Evolutionary conservation across 2,329 filamentous ascomycete species (phyloP).

Genomic region (Aspergillus calidoustus): DNA sequence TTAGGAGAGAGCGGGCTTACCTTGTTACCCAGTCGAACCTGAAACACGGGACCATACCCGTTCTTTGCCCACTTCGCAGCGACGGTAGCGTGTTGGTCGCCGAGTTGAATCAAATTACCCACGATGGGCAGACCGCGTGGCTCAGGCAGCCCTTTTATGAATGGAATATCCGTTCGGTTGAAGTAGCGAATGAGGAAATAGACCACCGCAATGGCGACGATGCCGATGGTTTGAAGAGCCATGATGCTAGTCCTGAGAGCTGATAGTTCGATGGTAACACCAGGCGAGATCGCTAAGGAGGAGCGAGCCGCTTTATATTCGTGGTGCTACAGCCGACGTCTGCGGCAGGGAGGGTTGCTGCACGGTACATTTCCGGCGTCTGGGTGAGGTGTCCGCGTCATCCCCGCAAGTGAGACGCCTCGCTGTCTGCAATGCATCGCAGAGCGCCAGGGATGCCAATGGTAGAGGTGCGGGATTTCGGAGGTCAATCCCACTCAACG

Average conservation of each 20-base stretch:
- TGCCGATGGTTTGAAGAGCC: conserved; percentile 35
- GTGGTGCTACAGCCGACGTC: neutral
- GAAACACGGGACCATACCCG: conserved; percentile 65
- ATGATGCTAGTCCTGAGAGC: conserved; percentile 21
- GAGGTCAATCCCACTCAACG: conserved; percentile 12
- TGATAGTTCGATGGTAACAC: neutral
- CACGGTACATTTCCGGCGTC: conserved; percentile 24
- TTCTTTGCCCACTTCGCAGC: conserved; percentile 62
- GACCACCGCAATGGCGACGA: conserved; percentile 41
- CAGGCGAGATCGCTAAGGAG: neutral
- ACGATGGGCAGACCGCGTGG: conserved; percentile 66
- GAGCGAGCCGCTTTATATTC: conserved; percentile 2
- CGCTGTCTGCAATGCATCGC: neutral
- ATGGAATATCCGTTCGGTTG: conserved; percentile 60
- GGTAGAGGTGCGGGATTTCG: conserved; percentile 14
- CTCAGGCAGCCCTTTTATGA: conserved; percentile 66
- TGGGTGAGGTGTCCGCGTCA: conserved; percentile 7
- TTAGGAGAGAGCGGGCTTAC: conserved; percentile 40
- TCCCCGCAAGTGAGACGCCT: conserved; percentile 1
- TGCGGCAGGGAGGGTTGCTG: neutral
- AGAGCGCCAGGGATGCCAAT: neutral
- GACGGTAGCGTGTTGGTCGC: conserved; percentile 60
- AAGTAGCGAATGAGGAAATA: conserved; percentile 49
- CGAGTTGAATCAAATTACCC: conserved; percentile 66
- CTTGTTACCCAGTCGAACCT: conserved; percentile 70